Conservation (phyloP, 129 eudicot species). For the Saussurea involucrata region DNA sequence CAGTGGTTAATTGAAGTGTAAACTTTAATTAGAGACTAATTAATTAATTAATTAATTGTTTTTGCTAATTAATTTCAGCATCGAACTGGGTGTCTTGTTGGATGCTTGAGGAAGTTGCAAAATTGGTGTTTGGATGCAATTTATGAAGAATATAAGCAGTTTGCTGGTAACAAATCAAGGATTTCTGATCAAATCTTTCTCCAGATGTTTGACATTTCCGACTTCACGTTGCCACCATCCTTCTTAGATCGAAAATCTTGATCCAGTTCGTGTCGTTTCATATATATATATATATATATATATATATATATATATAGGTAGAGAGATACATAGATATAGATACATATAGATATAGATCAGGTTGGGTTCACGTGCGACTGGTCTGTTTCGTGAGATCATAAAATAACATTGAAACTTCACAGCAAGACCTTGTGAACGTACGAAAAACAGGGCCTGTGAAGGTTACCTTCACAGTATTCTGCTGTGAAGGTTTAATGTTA, state of each 20-base stretch:
- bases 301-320: too few relatives aligned
- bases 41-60: not conserved
- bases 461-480: not conserved
- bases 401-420: not conserved
- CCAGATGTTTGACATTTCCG: conserved; percentile 13
- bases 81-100: conserved; percentile 21
- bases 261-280: not conserved
- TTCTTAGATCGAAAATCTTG: not conserved
- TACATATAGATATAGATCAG: too few relatives aligned
- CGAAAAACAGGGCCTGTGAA: too few relatives aligned
- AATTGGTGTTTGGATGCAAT: conserved; percentile 10
- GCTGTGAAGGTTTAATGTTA: not conserved
- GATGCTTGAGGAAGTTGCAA: conserved; percentile 15
- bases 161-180: conserved; percentile 13
- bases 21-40: not conserved
- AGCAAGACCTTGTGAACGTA: not conserved
- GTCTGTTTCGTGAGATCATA: not conserved
- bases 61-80: conserved; percentile 7
- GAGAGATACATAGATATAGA: not conserved
- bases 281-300: too few relatives aligned
- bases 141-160: conserved; percentile 13
- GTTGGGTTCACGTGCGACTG: too few relatives aligned
- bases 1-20: not conserved
- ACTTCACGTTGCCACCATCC: not conserved
- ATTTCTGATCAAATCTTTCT: conserved; percentile 7